Base-by-base conservation (phyloP, 2,329 filamentous ascomycete genomes). In the Apiospora hydei region DNA sequence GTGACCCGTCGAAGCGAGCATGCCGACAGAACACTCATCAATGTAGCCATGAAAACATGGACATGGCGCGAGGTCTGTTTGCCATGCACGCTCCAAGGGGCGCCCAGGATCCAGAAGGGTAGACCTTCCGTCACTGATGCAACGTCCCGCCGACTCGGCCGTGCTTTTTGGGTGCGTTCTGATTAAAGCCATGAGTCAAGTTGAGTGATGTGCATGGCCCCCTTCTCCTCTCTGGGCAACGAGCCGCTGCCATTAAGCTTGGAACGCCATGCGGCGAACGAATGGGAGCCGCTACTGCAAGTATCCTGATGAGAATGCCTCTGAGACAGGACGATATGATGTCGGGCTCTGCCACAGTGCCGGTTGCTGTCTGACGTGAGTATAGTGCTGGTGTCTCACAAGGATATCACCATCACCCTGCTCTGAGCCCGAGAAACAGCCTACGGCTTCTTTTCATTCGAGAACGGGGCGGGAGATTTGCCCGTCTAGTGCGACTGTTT, bases 301-400 rank as follows among this genome's bases (percentile, higher is more conserved):
- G 21, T 38, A 7, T 21, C 53, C 30, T 61, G 53, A 38, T 38
- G 53, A 61, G 26, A 21, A 41, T 38, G 21, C 3, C 34, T 64
- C 30, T 64, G 57, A 64, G 57, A 64, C 57, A 64, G 57, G 57
- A 64, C 57, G 57, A 64, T 41, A 21, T 34, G 57, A 41, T 64
- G 57, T 64, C 57, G 57, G 8, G 34, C 34, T 64, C 57, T 41
- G 57, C 57, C 34, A 41, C 34, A 41, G 21, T n/a, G 21, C 34
- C 57, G 57, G 57, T 38, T 38, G 30, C 24, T 18, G 57, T 64
- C 34, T 34, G 18, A 64, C 57, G 30, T 14, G 57, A 41, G 13
- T 64, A 64, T 41, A 64, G 57, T 64, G 41, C 34, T 2, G 18
- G 5, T 64, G 57, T 64, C 57, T 64, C 34, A 41, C 34, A 64